These are phyloP conservation scores for Cutaneotrichosporon cavernicola DNA, from an alignment of 1,284 basidiomycete genomes.

Conservation along the genomic window DNA sequence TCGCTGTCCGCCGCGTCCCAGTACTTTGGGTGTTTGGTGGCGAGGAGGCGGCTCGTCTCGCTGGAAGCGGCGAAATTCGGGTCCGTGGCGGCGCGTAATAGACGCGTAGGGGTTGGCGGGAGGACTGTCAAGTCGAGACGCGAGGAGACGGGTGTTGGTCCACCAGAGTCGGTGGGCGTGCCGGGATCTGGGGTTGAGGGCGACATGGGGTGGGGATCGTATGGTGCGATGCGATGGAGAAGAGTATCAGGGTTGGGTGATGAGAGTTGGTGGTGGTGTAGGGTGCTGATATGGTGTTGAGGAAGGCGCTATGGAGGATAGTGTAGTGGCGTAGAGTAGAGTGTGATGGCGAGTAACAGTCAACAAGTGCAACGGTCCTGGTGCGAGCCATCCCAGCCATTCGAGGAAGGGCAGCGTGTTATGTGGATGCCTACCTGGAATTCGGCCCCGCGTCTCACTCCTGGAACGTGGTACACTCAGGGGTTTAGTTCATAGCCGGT, in stretches of 20 bases:
- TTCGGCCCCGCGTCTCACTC: no score
- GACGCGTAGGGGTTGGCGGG: not conserved
- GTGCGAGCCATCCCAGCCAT: no score
- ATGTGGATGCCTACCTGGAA: no score
- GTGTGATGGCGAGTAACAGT: no score
- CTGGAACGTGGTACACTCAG: no score
- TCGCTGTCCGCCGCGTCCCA: slow-evolving; percentile 2
- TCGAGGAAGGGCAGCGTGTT: no score
- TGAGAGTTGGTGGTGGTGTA: not conserved
- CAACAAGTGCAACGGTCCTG: no score
- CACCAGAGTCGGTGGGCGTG: slow-evolving; percentile 8
- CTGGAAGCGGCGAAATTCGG: not conserved
- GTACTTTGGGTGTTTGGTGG: not conserved
- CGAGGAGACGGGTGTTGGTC: slow-evolving; percentile 10
- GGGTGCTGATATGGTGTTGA: not conserved
- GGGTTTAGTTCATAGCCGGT: no score
- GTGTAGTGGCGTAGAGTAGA: no score
- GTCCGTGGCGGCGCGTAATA: not conserved
- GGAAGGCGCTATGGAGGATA: no score
- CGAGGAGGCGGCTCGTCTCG: slow-evolving; percentile 7
- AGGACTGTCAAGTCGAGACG: slow-evolving; percentile 11
- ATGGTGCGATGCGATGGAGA: no score
- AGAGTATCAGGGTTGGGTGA: no score
- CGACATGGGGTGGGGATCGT: not conserved
- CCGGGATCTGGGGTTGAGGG: slow-evolving; percentile 8